phyloP scores from a whole-genome alignment of 805 yeast genomes.

The Candida railenensis region DNA sequence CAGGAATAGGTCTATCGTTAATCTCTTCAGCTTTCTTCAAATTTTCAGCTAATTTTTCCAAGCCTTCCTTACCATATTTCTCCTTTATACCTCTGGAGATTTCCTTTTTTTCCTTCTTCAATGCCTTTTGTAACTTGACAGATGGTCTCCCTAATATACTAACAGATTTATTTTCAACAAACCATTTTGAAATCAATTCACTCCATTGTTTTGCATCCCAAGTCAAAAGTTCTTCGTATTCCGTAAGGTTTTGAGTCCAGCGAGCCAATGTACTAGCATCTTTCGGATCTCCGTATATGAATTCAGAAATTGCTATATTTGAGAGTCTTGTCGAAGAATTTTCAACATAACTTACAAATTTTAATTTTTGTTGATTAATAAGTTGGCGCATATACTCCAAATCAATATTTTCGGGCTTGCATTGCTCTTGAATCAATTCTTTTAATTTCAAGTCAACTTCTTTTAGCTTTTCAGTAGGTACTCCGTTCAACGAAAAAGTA shows the following conservation, averaged over 20 bases:
- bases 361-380: constrained; percentile 62
- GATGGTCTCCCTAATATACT: constrained; percentile 76
- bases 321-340: constrained; percentile 61
- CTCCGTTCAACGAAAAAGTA: constrained; percentile 61
- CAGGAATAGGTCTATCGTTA: constrained; percentile 80
- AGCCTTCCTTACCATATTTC: constrained; percentile 59
- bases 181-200: constrained; percentile 46
- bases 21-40: constrained; percentile 61
- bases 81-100: constrained; percentile 49
- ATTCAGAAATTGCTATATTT: constrained; percentile 70
- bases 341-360: constrained; percentile 60
- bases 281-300: constrained; percentile 64
- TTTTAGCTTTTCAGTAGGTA: constrained; percentile 64
- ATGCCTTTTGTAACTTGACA: constrained; percentile 47
- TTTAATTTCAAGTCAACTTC: constrained; percentile 54
- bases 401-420: constrained; percentile 53
- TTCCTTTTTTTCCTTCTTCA: constrained; percentile 51
- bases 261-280: constrained; percentile 57
- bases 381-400: constrained; percentile 64
- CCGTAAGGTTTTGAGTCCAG: constrained; percentile 56
- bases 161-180: constrained; percentile 63
- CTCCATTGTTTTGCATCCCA: constrained; percentile 78
- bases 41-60: constrained; percentile 46
- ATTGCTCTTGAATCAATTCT: constrained; percentile 52
- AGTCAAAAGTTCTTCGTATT: constrained; percentile 51